Conservation (phyloP, 176 grass and related monocot species). For the Zea mays region DNA sequence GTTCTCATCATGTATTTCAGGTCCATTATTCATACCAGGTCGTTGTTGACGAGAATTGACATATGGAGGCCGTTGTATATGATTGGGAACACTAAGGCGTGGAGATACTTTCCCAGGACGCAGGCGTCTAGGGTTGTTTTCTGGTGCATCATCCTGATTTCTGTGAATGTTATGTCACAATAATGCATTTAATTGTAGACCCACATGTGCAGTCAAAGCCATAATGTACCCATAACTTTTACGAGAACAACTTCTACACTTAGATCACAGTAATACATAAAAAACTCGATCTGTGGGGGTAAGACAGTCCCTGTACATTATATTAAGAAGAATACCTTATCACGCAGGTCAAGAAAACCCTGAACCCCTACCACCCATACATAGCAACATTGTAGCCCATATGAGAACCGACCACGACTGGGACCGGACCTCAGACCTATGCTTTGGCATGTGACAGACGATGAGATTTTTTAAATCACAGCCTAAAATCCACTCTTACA, state of each 20-base stretch:
- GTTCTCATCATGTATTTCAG: conserved; percentile 81
- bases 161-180: conserved; percentile 38
- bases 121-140: conserved; percentile 62
- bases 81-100: conserved; percentile 68
- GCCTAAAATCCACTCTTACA: no score
- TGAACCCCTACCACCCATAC: no score
- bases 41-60: conserved; percentile 53
- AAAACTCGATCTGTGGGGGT: not conserved
- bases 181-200: conserved; percentile 4
- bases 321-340: no score
- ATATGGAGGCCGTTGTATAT: conserved; percentile 86
- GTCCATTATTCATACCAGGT: conserved; percentile 56
- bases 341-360: no score
- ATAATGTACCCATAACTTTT: conserved; percentile 20
- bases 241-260: not conserved
- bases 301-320: no score
- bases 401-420: no score
- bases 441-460: no score
- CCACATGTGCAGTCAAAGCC: not conserved
- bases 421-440: no score
- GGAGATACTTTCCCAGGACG: conserved; percentile 84
- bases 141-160: conserved; percentile 48
- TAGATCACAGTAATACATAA: not conserved
- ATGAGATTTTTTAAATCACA: no score
- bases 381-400: no score